phyloP scores from a whole-genome alignment of 331 rosid species.

The Quercus phellos region DNA sequence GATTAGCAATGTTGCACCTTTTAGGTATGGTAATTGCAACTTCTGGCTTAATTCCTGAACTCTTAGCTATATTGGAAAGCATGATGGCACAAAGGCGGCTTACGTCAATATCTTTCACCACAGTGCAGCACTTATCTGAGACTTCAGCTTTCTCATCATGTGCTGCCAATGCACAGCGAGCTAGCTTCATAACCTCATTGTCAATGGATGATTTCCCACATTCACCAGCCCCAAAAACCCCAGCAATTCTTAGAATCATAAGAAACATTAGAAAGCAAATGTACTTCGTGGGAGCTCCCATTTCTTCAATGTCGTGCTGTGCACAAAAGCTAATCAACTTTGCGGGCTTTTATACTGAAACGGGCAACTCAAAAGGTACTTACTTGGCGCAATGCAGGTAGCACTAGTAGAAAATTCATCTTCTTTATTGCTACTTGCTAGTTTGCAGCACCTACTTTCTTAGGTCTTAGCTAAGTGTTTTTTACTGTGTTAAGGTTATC shows the following conservation, averaged over 20 bases:
- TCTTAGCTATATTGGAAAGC: constrained; percentile 40
- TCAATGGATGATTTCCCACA: constrained; percentile 47
- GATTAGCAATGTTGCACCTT: background rate
- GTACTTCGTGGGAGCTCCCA: background rate
- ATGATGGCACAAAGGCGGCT: constrained; percentile 45
- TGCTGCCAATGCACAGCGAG: constrained; percentile 39
- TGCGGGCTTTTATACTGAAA: background rate
- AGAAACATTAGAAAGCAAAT: constrained; percentile 13
- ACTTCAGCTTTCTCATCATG: constrained; percentile 26
- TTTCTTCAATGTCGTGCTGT: background rate
- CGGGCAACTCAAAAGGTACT: background rate
- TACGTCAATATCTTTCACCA: constrained; percentile 38
- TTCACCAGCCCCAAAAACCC: constrained; percentile 37
- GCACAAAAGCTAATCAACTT: background rate
- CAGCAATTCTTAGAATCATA: constrained; percentile 12
- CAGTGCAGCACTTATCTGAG: constrained; percentile 45
- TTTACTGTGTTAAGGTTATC: too few relatives aligned
- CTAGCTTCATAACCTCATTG: constrained; percentile 41
- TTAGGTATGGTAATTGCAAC: constrained; percentile 46
- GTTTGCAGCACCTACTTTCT: background rate
- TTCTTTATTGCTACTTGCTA: background rate
- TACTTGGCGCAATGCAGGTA: background rate
- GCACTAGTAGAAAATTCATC: background rate
- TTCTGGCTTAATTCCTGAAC: constrained; percentile 34
- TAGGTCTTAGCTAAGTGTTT: too few relatives aligned